phyloP scores from a whole-genome alignment of 768 basidiomycete species.

The Suillus placidus region DNA sequence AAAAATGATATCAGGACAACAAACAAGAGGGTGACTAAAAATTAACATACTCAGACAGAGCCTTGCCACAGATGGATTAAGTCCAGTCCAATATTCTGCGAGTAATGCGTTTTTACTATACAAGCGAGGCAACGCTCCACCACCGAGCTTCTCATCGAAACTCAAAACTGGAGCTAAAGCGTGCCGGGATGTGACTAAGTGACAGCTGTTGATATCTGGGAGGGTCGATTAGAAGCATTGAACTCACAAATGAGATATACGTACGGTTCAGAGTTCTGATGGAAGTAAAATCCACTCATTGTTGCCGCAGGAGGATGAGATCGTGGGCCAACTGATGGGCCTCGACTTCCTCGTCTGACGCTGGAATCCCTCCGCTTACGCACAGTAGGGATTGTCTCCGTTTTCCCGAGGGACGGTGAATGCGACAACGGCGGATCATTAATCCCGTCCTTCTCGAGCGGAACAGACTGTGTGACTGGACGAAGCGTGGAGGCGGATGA shows the following conservation, averaged over 20 bases:
- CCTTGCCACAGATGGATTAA: neutral
- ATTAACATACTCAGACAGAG: conserved; percentile 9
- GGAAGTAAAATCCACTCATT: conserved; percentile 93
- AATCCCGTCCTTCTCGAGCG: conserved; percentile 33
- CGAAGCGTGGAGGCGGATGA: conserved; percentile 37
- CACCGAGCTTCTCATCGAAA: conserved; percentile 59
- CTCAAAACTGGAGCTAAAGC: conserved; percentile 79
- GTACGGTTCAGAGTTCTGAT: conserved; percentile 90
- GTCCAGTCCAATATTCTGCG: conserved; percentile 13
- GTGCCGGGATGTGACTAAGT: conserved; percentile 75
- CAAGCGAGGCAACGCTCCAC: conserved; percentile 10
- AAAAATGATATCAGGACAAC: conserved; percentile 7
- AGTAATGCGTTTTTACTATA: conserved; percentile 7
- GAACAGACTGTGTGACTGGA: conserved; percentile 38
- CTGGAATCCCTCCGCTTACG: conserved; percentile 49
- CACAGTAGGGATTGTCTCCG: conserved; percentile 41
- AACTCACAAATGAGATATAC: conserved; percentile 34
- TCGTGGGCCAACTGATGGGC: conserved; percentile 51
- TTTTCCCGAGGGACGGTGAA: conserved; percentile 37
- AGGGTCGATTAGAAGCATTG: conserved; percentile 11
- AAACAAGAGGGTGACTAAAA: conserved; percentile 7
- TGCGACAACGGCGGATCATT: conserved; percentile 31
- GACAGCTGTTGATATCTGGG: conserved; percentile 87
- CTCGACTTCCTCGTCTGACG: conserved; percentile 45
- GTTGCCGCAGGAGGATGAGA: conserved; percentile 58